phyloP scores from a whole-genome alignment of 371 early-diverging fungal genomes.

The Syncephalastrum sp. region DNA sequence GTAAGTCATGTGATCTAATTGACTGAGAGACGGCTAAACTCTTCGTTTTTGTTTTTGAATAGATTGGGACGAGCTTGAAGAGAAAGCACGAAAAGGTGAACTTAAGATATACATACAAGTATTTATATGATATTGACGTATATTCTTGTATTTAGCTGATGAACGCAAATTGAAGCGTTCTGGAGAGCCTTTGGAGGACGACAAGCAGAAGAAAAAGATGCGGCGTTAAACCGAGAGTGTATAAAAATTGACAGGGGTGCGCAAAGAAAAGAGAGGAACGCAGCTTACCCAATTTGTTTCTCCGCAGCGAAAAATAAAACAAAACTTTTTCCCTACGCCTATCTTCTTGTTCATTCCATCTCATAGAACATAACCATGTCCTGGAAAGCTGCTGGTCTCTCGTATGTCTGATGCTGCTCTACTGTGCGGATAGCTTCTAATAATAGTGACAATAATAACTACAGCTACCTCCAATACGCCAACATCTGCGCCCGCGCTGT shows the following conservation, averaged over 20 bases:
- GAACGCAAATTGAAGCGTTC: constrained; percentile 51
- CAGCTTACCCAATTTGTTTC: no score
- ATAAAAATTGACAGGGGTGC: no score
- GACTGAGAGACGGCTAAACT: background rate
- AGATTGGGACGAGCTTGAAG: constrained; percentile 85
- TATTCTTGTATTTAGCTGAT: constrained; percentile 41
- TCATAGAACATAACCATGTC: constrained; percentile 39
- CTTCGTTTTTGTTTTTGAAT: background rate
- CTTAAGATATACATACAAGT: background rate
- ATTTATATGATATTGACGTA: background rate
- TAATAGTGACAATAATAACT: background rate
- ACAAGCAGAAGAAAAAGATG: no score
- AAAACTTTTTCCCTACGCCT: constrained; percentile 9
- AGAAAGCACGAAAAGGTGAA: constrained; percentile 67
- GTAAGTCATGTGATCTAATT: constrained; percentile 10
- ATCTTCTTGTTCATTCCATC: background rate
- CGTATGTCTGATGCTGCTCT: constrained; percentile 35
- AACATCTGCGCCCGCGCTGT: constrained; percentile 85
- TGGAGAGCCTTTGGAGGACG: no score
- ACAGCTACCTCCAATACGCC: constrained; percentile 86
- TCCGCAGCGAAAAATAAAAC: constrained; percentile 6
- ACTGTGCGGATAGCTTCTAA: background rate
- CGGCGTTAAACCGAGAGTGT: no score
- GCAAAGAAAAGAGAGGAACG: no score
- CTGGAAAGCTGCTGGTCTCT: constrained; percentile 65